Evolutionary conservation across 116 monocot genomes (phyloP).

Genomic region (Thalassia testudinum): DNA sequence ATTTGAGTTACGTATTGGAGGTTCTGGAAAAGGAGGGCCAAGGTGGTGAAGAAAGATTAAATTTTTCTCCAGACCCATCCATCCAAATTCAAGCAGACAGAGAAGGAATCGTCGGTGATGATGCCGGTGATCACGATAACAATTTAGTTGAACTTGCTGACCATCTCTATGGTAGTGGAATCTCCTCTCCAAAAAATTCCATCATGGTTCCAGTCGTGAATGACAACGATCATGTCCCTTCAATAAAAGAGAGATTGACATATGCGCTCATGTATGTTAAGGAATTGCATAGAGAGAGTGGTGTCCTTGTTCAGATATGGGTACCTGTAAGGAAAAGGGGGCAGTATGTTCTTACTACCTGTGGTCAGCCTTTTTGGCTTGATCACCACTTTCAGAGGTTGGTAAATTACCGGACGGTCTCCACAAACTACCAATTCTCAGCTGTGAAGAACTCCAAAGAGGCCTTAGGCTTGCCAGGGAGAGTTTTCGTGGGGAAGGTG

Average conservation of each 20-base stretch:
- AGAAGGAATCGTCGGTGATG: neutral
- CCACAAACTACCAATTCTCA: conserved; percentile 36
- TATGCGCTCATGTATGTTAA: conserved; percentile 29
- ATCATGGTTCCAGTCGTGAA: neutral
- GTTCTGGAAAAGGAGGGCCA: neutral
- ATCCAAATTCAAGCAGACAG: neutral
- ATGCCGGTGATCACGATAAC: neutral
- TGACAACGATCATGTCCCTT: neutral
- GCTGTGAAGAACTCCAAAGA: conserved; percentile 31
- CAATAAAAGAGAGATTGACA: conserved; percentile 27
- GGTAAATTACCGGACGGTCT: conserved; percentile 34
- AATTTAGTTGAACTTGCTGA: neutral
- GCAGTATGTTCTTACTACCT: conserved; percentile 35
- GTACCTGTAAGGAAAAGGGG: conserved; percentile 29
- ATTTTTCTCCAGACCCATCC: neutral
- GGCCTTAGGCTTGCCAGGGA: conserved; percentile 47
- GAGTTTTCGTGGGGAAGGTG: conserved; percentile 52
- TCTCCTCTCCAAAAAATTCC: neutral
- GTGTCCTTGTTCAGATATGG: conserved; percentile 61
- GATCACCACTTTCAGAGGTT: conserved; percentile 24
- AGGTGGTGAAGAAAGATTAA: neutral
- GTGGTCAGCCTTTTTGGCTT: conserved; percentile 43
- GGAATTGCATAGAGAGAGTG: conserved; percentile 16
- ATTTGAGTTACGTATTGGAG: neutral
- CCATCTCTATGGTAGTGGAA: neutral